Evolutionary conservation across 1,139 yeast species (phyloP), one percentile per base, ranked within the genome.

Genomic region (Magnusiomyces fungicola): DNA sequence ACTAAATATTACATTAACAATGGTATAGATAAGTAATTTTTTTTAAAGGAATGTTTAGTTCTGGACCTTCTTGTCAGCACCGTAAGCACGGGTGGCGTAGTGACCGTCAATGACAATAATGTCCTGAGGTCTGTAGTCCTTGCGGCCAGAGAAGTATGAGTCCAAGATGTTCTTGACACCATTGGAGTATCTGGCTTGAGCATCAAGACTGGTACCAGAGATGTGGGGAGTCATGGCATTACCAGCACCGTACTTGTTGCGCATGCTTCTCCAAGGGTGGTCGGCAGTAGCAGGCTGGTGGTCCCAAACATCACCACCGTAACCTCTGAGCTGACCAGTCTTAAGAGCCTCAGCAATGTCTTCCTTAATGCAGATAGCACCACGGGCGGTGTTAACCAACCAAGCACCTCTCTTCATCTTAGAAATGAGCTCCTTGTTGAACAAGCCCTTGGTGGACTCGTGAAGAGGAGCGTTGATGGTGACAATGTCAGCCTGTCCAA

Each of bases 171-270:
- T 69, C 70, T 80, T 76, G 46, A 81, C 81, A 50, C 95, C 95
- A 22, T 67, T 68, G 25, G 92, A 79, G 60, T 85, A 85, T 61
- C 94, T 75, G 39, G 72, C 71, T 69, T 85, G 94, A 43, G 95
- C 92, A 66, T 84, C 94, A 58, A 85, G 70, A 45, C 87, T 80
- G 33, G 92, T 81, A 54, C 95, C 95, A 50, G 87, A 79, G 55
- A 81, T 78, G 63, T 85, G 95, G 30, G 92, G 90, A 48, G 88
- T 82, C 92, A 85, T 83, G 53, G 92, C 92, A 61, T 85, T 85
- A 58, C 92, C 92, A 40, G 78, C 83, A 51, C 86, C 86, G 57
- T 72, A 76, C 57, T 75, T 70, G 73, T 81, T 81, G 49, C 69
- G 64, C 82, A 83, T 79, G 27, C 71, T 55, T 72, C 89, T 74